Evolutionary conservation across 2,329 filamentous ascomycete species (phyloP), one percentile per base, ranked within the genome.

Genomic region (Paecilomyces fulvus): DNA sequence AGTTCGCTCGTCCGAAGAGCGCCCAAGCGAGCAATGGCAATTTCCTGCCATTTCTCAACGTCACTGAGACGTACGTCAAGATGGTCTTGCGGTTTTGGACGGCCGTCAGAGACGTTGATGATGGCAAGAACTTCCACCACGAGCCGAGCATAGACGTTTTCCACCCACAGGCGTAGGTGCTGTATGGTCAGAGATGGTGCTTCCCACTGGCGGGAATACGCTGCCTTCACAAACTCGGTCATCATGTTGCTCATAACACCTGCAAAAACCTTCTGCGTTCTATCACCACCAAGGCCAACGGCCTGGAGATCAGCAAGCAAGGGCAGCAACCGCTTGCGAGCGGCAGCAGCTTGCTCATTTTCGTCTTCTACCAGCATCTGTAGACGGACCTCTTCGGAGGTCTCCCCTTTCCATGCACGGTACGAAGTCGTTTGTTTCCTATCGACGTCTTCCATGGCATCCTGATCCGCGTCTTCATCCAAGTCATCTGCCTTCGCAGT

Each of bases 131-230:
- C 76, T 51, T 79, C 73, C 54, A 80, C 74, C 11, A 78, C 75
- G 30, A 82, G 71, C 8, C 79, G 76, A 17, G 77, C 73, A 60
- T 85, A 82, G 2, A 78, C 72, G 53, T 82, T 75, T 50, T 79
- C 73, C 25, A 84, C 70, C 83, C 83, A 87, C 31, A 76, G 66
- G 46, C 75, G 75, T 53, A 86, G 66, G 56, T 80, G 77, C 28
- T 75, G 70, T 10, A 77, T 71, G 3, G 79, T 75, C 10, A 75
- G 71, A 9, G 75, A 74, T 30, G 76, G 77, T 0, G 77, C 72
- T 54, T 75, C 76, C 83, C 83, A 86, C 58, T 83, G 75, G 2
- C 80, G 77, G 49, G 81, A 73, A 63, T 83, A 85, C n/a, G 78
- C 76, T 51, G 79, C 77, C 30, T 74, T 73, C 21, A 86, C 77